These are phyloP conservation scores for Scorias spongiosa DNA, from an alignment of 2,329 filamentous ascomycete species.

Conservation along the genomic window DNA sequence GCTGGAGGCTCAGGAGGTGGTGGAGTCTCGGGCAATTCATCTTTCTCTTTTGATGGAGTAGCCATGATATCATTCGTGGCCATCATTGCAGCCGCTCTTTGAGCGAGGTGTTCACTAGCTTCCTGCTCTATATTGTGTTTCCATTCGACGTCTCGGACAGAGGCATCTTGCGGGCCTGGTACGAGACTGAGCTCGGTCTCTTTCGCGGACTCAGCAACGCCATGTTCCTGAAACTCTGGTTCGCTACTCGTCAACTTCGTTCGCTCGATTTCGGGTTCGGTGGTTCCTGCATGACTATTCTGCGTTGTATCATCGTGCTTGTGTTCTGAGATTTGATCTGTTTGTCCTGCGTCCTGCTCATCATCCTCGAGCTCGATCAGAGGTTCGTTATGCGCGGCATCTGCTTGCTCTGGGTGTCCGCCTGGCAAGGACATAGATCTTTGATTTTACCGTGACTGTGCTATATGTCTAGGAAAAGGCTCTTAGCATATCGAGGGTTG, in stretches of 20 bases:
- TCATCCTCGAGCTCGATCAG: constrained; percentile 4
- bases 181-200: too few species aligned
- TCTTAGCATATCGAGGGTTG: too few species aligned
- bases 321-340: not conserved
- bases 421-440: constrained; percentile 14
- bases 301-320: not conserved
- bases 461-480: too few species aligned
- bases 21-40: constrained; percentile 12
- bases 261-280: too few species aligned
- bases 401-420: constrained; percentile 6
- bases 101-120: constrained; percentile 17
- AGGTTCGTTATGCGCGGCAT: constrained; percentile 6
- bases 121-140: constrained; percentile 12
- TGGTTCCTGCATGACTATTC: not conserved
- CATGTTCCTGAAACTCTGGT: too few species aligned
- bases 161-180: too few species aligned
- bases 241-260: too few species aligned
- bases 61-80: constrained; percentile 1
- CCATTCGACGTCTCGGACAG: not conserved
- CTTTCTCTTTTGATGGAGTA: constrained; percentile 3
- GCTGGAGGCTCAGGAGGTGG: constrained; percentile 17
- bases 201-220: too few species aligned
- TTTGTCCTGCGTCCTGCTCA: constrained; percentile 3
- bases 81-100: constrained; percentile 14
- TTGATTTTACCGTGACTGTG: not conserved